Conservation (phyloP, 169 alveolate species). For the Cryptosporidium muris region DNA sequence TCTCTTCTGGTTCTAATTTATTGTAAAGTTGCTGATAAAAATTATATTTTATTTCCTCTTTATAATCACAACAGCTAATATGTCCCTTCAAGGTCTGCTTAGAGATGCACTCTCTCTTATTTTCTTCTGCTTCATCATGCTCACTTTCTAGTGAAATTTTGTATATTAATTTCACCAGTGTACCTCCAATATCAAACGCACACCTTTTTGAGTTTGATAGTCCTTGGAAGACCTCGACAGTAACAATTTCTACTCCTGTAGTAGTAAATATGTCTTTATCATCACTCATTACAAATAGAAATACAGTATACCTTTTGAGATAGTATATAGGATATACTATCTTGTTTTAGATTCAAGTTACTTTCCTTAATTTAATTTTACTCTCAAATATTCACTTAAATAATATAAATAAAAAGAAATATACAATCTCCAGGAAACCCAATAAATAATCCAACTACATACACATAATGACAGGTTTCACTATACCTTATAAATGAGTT, state of each 20-base stretch:
- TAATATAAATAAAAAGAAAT: no score
- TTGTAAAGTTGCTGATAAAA: no score
- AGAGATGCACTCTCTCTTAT: not conserved
- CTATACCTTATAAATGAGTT: not conserved
- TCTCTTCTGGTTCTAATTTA: no score
- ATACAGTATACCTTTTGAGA: no score
- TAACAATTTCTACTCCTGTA: conserved; percentile 4
- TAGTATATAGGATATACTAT: no score
- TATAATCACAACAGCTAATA: no score
- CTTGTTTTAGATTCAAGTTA: no score
- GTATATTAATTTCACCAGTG: conserved; percentile 44
- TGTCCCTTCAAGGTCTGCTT: no score
- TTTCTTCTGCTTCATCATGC: not conserved
- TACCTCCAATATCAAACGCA: conserved; percentile 69
- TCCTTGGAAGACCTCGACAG: conserved; percentile 9
- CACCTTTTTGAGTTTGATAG: conserved; percentile 4
- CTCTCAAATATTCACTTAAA: not conserved
- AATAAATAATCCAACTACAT: not conserved
- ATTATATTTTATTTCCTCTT: no score
- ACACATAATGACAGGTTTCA: not conserved
- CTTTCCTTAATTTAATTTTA: not conserved
- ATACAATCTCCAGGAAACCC: no score
- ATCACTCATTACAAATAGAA: not conserved
- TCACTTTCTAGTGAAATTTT: conserved; percentile 1
- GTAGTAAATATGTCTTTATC: conserved; percentile 3